Evolutionary conservation across 169 alveolate species (phyloP).

Genomic region (Toxoplasma gondii): DNA sequence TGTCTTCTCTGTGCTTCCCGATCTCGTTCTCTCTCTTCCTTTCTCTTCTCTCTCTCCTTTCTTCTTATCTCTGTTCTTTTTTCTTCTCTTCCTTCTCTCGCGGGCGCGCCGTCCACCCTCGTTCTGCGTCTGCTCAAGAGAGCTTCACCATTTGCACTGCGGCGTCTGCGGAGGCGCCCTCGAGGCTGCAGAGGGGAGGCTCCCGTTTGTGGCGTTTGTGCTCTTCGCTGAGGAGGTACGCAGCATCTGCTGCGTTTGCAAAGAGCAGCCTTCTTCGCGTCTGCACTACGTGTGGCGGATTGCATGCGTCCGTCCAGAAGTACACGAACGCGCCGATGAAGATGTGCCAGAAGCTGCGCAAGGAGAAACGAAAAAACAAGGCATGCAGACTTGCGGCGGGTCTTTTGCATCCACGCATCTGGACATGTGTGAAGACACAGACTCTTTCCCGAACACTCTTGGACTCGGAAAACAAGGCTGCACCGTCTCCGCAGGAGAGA

Average conservation of each 20-base stretch:
- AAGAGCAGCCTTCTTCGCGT: not conserved
- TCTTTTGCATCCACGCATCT: too few relatives aligned
- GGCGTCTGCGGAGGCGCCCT: not conserved
- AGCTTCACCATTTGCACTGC: not conserved
- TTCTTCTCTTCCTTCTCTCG: not conserved
- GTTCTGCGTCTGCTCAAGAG: not conserved
- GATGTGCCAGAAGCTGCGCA: slow-evolving; percentile 11
- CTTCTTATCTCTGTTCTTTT: not conserved
- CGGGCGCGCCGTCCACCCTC: too few relatives aligned
- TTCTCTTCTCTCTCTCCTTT: not conserved
- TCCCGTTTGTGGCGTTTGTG: not conserved
- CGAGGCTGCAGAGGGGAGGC: not conserved
- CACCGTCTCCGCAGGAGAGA: too few relatives aligned
- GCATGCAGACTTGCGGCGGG: not conserved
- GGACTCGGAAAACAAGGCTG: too few relatives aligned
- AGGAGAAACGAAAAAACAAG: not conserved
- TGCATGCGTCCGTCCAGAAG: slow-evolving; percentile 34
- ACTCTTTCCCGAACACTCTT: too few relatives aligned
- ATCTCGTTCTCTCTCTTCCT: not conserved
- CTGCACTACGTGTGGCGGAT: slow-evolving; percentile 16
- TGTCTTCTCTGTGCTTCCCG: not conserved
- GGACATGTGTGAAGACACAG: too few relatives aligned
- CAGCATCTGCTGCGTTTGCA: not conserved
- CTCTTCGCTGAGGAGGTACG: not conserved
- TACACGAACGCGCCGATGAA: slow-evolving; percentile 8